Percentiles rank a stretch among this genome's conserved stretches.
Conservation (phyloP, 192 early-diverging fungal species). For the Gonapodya prolifera region DNA sequence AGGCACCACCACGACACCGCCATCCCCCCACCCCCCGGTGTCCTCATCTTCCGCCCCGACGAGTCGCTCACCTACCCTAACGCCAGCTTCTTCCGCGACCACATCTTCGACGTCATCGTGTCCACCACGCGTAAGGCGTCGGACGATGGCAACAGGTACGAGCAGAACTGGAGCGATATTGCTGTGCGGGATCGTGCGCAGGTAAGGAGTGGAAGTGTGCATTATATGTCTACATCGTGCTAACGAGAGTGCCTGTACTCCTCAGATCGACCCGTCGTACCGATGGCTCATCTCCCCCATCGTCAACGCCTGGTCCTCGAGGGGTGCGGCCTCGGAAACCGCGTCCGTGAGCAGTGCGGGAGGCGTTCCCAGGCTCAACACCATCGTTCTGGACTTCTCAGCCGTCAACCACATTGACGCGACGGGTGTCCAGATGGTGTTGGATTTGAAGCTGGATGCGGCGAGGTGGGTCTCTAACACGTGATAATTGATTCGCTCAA, state of each 20-base stretch:
- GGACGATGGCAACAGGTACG: conserved; percentile 15
- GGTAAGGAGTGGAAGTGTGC: not conserved
- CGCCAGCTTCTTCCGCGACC: conserved; percentile 28
- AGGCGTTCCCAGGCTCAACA: conserved; percentile 30
- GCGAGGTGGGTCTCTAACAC: conserved; percentile 16
- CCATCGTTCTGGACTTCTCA: conserved; percentile 70
- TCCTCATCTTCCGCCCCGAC: conserved; percentile 54
- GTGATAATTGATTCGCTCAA: no score
- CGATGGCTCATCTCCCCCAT: not conserved
- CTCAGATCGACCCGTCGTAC: not conserved
- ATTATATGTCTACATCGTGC: not conserved
- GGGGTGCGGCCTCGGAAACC: not conserved
- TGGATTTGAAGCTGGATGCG: conserved; percentile 48
- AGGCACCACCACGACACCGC: not conserved
- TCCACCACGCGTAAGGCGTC: conserved; percentile 16
- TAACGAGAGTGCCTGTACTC: not conserved
- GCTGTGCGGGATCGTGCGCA: not conserved
- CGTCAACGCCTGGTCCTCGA: not conserved
- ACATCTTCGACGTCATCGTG: conserved; percentile 18
- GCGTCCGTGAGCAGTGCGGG: not conserved
- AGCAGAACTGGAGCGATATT: not conserved
- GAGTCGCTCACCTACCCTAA: conserved; percentile 63
- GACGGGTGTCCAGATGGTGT: conserved; percentile 62
- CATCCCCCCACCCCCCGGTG: conserved; percentile 52
- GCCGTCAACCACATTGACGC: conserved; percentile 67